Conservation (phyloP, 2,329 filamentous ascomycete genomes). For the Colletotrichum tropicicola region DNA sequence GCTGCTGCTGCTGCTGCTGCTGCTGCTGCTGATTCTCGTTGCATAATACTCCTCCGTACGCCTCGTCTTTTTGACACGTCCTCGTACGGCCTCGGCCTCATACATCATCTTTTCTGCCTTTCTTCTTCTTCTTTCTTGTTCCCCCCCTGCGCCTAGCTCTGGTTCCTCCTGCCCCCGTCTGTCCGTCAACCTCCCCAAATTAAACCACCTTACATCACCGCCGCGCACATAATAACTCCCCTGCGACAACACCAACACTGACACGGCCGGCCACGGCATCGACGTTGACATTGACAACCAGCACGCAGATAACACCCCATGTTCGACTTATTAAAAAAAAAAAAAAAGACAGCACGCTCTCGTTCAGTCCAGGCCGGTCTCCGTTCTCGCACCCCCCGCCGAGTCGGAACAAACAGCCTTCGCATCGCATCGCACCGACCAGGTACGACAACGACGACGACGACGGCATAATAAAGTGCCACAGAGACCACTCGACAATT, state of each 20-base stretch:
- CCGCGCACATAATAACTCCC: no score
- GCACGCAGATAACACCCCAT: no score
- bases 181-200: neutral
- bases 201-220: neutral
- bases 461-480: neutral
- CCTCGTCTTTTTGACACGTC: constrained; percentile 26
- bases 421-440: no score
- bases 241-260: no score
- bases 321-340: no score
- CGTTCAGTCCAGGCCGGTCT: no score
- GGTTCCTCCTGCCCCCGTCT: neutral
- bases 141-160: neutral
- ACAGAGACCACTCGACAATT: neutral
- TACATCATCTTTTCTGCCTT: constrained; percentile 18
- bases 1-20: no score
- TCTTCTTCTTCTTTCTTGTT: neutral
- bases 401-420: neutral
- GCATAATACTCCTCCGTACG: constrained; percentile 25
- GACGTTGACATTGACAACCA: no score
- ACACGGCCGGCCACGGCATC: no score
- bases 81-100: constrained; percentile 7
- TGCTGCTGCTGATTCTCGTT: constrained; percentile 4
- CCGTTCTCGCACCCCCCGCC: neutral
- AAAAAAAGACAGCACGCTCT: no score
- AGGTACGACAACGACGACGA: no score